Percentiles rank a stretch among this genome's conserved stretches.
Conservation (phyloP, 1,284 basidiomycete species). For the Fomitiporia mediterranea region DNA sequence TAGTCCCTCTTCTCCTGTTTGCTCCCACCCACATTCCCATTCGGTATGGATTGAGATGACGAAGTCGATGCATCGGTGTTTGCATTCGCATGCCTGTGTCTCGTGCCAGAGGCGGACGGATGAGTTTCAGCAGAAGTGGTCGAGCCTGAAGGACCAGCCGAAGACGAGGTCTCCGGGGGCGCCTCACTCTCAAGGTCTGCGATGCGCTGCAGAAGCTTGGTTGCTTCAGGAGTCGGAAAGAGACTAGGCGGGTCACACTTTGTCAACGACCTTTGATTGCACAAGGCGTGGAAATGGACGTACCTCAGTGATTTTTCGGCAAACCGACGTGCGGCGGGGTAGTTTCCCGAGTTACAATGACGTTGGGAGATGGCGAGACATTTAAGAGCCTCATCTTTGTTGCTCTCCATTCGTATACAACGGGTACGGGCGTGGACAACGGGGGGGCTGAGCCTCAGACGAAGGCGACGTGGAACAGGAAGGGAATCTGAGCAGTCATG, state of each 20-base stretch:
- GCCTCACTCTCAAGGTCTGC: slow-evolving; percentile 42
- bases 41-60: slow-evolving; percentile 32
- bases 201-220: slow-evolving; percentile 61
- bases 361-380: slow-evolving; percentile 75
- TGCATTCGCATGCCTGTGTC: slow-evolving; percentile 42
- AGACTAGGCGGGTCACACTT: slow-evolving; percentile 39
- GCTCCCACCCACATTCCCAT: slow-evolving; percentile 49
- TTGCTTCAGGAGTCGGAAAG: slow-evolving; percentile 78
- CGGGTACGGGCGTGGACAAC: slow-evolving; percentile 6
- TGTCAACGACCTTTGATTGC: neutral
- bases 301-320: slow-evolving; percentile 77
- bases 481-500: too few relatives aligned
- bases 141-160: slow-evolving; percentile 35
- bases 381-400: slow-evolving; percentile 84
- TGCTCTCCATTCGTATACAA: slow-evolving; percentile 78
- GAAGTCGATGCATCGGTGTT: slow-evolving; percentile 27
- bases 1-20: slow-evolving; percentile 77
- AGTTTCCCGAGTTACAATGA: slow-evolving; percentile 68
- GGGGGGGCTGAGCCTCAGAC: too few relatives aligned
- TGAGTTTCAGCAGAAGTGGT: slow-evolving; percentile 56
- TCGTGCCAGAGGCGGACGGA: slow-evolving; percentile 61
- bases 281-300: neutral
- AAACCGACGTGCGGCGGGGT: slow-evolving; percentile 81
- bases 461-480: slow-evolving; percentile 6
- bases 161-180: slow-evolving; percentile 30